Percentiles rank a stretch among this genome's conserved stretches.
These are phyloP conservation scores for Fusarium stilboides DNA, from an alignment of 2,329 filamentous ascomycete species.

Conservation along the genomic window DNA sequence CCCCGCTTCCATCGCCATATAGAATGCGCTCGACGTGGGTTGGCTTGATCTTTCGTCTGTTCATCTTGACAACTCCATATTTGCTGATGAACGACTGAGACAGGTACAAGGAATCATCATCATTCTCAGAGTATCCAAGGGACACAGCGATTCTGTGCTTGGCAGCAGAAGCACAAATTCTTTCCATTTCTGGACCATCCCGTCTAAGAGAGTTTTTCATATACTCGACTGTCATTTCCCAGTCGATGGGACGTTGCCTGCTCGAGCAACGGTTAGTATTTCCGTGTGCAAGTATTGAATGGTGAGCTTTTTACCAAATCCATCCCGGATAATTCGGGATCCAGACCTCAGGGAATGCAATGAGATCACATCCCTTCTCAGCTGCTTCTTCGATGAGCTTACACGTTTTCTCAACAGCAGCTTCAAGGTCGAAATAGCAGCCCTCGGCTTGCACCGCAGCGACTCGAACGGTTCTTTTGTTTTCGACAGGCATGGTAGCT, in stretches of 20 bases:
- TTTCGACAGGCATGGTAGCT: too few species aligned
- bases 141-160: slow-evolving; percentile 56
- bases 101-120: slow-evolving; percentile 58
- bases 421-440: slow-evolving; percentile 36
- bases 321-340: slow-evolving; percentile 59
- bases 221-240: background rate
- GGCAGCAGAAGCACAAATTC: slow-evolving; percentile 53
- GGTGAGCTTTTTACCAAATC: slow-evolving; percentile 9
- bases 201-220: slow-evolving; percentile 37
- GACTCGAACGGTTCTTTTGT: slow-evolving; percentile 1
- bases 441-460: slow-evolving; percentile 46
- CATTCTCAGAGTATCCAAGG: slow-evolving; percentile 60
- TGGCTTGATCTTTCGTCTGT: slow-evolving; percentile 66
- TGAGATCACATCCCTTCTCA: slow-evolving; percentile 64
- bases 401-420: slow-evolving; percentile 35
- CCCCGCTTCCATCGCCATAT: slow-evolving; percentile 58
- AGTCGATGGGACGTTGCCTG: slow-evolving; percentile 6
- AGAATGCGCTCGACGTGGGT: slow-evolving; percentile 67
- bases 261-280: background rate
- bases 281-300: background rate
- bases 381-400: slow-evolving; percentile 33
- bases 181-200: slow-evolving; percentile 57
- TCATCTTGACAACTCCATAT: slow-evolving; percentile 56
- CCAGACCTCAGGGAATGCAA: slow-evolving; percentile 69
- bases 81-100: slow-evolving; percentile 60